Evolutionary conservation across 768 basidiomycete genomes (phyloP).

Genomic region (Dacryopinax spathularia): DNA sequence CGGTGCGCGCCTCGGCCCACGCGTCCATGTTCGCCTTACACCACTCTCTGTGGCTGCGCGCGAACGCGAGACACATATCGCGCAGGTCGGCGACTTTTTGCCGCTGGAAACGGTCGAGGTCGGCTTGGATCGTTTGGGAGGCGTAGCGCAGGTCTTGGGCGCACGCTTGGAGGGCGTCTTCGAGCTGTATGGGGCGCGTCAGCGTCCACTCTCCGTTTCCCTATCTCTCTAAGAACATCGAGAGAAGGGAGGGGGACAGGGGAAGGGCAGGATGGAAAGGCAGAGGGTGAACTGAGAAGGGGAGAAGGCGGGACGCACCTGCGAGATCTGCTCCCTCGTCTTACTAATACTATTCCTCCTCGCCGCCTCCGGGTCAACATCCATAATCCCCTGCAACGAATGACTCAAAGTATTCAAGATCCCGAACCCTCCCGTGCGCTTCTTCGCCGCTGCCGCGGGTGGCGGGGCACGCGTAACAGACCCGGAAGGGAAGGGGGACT

Average conservation of each 20-base stretch:
- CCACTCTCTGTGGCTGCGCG: constrained; percentile 86
- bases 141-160: constrained; percentile 94
- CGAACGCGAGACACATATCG: constrained; percentile 86
- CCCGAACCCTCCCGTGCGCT: constrained; percentile 38
- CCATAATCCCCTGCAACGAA: constrained; percentile 96
- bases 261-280: background rate
- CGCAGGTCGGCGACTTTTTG: constrained; percentile 95
- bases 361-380: constrained; percentile 93
- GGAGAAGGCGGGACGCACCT: constrained; percentile 37
- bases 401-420: constrained; percentile 83
- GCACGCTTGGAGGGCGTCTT: constrained; percentile 83
- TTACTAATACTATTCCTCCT: constrained; percentile 86
- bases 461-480: constrained; percentile 4
- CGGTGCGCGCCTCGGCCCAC: constrained; percentile 91
- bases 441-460: background rate
- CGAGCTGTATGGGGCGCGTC: constrained; percentile 42
- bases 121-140: constrained; percentile 89
- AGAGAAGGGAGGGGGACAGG: background rate
- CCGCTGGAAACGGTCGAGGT: constrained; percentile 93
- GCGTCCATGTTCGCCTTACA: constrained; percentile 93
- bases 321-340: constrained; percentile 87
- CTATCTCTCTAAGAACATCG: background rate
- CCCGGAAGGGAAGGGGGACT: constrained; percentile 7
- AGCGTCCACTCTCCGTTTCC: background rate
- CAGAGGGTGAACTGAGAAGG: background rate